These are phyloP conservation scores for Stagonosporopsis rhizophila DNA, from an alignment of 2,329 filamentous ascomycete genomes.

Conservation along the genomic window DNA sequence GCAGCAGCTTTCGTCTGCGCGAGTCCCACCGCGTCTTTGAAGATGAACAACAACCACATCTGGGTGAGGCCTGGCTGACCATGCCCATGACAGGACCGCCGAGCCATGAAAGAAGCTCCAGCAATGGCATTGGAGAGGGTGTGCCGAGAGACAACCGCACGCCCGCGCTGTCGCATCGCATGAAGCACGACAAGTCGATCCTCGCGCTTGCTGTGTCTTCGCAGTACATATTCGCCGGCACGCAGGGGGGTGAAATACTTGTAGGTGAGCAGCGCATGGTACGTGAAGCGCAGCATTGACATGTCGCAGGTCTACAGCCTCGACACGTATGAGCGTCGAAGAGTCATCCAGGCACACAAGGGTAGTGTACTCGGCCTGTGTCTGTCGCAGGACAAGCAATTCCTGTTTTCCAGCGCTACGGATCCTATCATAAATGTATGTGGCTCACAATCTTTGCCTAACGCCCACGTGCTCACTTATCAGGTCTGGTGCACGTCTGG, in stretches of 20 bases:
- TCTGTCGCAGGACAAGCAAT: conserved; percentile 74
- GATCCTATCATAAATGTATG: conserved; percentile 87
- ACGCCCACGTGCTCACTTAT: conserved; percentile 9
- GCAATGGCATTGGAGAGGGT: conserved; percentile 6
- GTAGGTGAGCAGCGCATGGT: conserved; percentile 41
- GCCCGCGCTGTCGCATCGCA: conserved; percentile 75
- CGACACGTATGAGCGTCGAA: conserved; percentile 81
- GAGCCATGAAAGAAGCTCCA: conserved; percentile 33
- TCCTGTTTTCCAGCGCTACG: conserved; percentile 91
- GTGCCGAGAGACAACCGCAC: conserved; percentile 14
- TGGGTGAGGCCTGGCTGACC: conserved; percentile 32
- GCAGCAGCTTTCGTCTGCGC: conserved; percentile 18
- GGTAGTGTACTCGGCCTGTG: conserved; percentile 88
- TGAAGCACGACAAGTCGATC: conserved; percentile 79
- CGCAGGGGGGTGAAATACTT: conserved; percentile 91
- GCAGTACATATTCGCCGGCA: conserved; percentile 86
- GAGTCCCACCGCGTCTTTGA: conserved; percentile 9
- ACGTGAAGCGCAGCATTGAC: conserved; percentile 47
- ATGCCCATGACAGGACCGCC: conserved; percentile 35
- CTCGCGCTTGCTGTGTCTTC: conserved; percentile 83
- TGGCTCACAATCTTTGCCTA: neutral
- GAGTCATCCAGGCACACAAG: conserved; percentile 85
- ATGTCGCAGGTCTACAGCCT: conserved; percentile 72
- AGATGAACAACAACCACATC: conserved; percentile 23
- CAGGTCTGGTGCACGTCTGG: conserved; percentile 80